These are phyloP conservation scores for Micractinium sp. DNA, from an alignment of 139 green algal species.

Conservation along the genomic window DNA sequence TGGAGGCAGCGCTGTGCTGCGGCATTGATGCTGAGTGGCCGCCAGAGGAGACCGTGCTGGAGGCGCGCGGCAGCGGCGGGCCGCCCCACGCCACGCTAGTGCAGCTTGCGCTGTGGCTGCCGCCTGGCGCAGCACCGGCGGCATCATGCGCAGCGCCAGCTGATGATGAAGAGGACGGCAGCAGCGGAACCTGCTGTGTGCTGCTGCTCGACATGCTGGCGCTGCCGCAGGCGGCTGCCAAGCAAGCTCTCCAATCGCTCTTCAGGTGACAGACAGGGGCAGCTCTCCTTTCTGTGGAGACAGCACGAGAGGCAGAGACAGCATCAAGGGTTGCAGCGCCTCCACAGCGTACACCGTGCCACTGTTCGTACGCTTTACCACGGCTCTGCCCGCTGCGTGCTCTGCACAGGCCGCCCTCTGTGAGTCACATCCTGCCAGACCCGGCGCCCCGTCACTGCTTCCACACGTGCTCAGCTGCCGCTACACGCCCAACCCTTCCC, in stretches of 20 bases:
- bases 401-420: background rate
- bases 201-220: conserved; percentile 35
- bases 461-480: background rate
- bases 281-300: background rate
- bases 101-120: conserved; percentile 38
- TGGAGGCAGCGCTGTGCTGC: conserved; percentile 20
- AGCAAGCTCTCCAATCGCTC: conserved; percentile 29
- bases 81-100: conserved; percentile 37
- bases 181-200: background rate
- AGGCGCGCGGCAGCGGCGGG: conserved; percentile 10
- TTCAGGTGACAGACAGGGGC: conserved; percentile 26
- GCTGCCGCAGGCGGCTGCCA: conserved; percentile 4
- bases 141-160: background rate
- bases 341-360: background rate
- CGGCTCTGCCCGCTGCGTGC: background rate
- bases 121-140: background rate
- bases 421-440: no score
- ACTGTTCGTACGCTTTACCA: background rate
- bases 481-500: no score
- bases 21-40: conserved; percentile 50
- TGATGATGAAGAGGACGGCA: background rate
- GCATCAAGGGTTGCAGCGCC: background rate
- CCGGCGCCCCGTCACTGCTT: background rate
- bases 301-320: no score
- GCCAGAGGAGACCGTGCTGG: conserved; percentile 7